These are phyloP conservation scores for Leccinum cinnamomeum DNA, from an alignment of 1,284 basidiomycete genomes.

Conservation along the genomic window DNA sequence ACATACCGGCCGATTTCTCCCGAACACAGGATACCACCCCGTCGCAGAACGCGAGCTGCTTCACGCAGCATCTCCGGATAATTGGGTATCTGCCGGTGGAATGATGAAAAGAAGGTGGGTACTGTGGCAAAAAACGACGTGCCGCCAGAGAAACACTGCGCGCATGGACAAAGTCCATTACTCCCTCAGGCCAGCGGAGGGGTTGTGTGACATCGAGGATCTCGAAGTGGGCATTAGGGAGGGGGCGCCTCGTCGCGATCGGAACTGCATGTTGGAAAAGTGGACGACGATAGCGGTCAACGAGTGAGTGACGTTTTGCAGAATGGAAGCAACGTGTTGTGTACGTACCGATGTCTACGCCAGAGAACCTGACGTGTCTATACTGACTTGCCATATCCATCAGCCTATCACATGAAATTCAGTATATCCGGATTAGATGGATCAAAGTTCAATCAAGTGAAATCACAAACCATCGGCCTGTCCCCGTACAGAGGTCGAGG, in stretches of 20 bases:
- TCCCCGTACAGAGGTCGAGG: slow-evolving; percentile 71
- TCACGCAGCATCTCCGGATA: slow-evolving; percentile 54
- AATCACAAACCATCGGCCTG: slow-evolving; percentile 60
- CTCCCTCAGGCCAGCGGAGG: slow-evolving; percentile 48
- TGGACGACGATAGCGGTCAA: slow-evolving; percentile 6
- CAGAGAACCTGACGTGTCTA: slow-evolving; percentile 60
- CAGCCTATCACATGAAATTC: slow-evolving; percentile 46
- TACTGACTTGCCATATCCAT: slow-evolving; percentile 69
- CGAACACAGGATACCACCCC: slow-evolving; percentile 64
- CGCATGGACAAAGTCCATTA: slow-evolving; percentile 65
- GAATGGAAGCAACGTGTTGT: slow-evolving; percentile 13
- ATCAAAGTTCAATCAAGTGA: slow-evolving; percentile 19
- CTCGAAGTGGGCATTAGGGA: slow-evolving; percentile 59
- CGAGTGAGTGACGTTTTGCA: slow-evolving; percentile 10
- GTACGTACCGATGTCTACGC: slow-evolving; percentile 66
- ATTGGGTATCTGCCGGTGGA: slow-evolving; percentile 43
- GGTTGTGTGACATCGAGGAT: slow-evolving; percentile 56
- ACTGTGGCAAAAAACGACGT: slow-evolving; percentile 30
- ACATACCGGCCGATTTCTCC: slow-evolving; percentile 55
- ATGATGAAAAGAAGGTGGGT: slow-evolving; percentile 18
- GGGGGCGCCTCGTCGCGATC: slow-evolving; percentile 61
- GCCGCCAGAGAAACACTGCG: slow-evolving; percentile 59
- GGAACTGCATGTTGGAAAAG: slow-evolving; percentile 48
- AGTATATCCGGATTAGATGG: slow-evolving; percentile 20
- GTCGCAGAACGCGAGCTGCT: slow-evolving; percentile 57